A percentile compares a stretch with the other conserved stretches of the same genome.
Evolutionary conservation across 2,329 filamentous ascomycete species (phyloP).

Genomic region (Lachnellula occidentalis): DNA sequence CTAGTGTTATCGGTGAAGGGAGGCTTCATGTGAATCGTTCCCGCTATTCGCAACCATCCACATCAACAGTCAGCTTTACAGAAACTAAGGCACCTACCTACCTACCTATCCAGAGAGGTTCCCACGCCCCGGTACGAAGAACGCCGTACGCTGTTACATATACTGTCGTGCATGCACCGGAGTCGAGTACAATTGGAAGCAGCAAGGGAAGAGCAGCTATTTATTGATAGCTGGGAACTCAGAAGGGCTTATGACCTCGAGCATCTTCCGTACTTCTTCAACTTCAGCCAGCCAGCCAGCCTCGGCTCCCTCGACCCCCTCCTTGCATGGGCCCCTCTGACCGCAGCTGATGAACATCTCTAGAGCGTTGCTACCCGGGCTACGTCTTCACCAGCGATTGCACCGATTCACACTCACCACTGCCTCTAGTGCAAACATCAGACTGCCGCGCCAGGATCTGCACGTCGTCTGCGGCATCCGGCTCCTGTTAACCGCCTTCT

Average conservation of each 20-base stretch:
- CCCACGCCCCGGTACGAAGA: too few relatives aligned
- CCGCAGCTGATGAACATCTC: not conserved
- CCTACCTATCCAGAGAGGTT: too few relatives aligned
- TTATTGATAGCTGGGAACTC: not conserved
- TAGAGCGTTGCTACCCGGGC: too few relatives aligned
- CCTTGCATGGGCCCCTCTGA: not conserved
- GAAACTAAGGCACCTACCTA: too few relatives aligned
- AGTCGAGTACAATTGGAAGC: too few relatives aligned
- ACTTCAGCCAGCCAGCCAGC: not conserved
- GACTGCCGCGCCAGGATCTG: not conserved
- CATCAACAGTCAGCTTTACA: too few relatives aligned
- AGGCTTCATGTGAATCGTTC: not conserved
- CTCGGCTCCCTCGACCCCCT: not conserved
- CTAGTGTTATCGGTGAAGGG: not conserved
- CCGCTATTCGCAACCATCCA: not conserved
- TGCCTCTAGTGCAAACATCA: not conserved
- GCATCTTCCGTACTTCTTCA: not conserved
- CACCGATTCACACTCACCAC: not conserved
- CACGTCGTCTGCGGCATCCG: not conserved
- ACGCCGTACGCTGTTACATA: too few relatives aligned
- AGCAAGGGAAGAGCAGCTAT: too few relatives aligned
- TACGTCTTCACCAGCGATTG: not conserved
- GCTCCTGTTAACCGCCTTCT: not conserved
- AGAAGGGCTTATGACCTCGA: not conserved
- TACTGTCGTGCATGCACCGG: too few relatives aligned